A percentile compares a stretch with the other conserved stretches of the same genome.
These are phyloP conservation scores for Trichosporon ovoides DNA, from an alignment of 1,284 basidiomycete genomes.

Conservation along the genomic window DNA sequence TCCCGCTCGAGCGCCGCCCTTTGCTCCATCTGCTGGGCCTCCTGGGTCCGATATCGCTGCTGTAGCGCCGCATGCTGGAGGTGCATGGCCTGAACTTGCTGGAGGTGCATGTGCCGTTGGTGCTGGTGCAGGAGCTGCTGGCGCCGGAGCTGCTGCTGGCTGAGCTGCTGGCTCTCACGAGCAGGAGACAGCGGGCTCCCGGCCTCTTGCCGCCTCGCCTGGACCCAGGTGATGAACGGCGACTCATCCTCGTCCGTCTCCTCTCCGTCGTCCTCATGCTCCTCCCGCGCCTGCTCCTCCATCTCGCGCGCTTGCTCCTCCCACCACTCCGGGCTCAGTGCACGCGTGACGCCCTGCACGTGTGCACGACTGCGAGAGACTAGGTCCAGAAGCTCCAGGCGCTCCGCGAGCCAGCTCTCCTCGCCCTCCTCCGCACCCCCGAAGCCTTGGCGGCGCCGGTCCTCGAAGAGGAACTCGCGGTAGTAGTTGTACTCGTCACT, in stretches of 20 bases:
- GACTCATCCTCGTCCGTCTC: background rate
- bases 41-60: too few relatives aligned
- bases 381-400: conserved; percentile 12
- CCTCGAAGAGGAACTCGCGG: conserved; percentile 14
- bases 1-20: too few relatives aligned
- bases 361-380: conserved; percentile 9
- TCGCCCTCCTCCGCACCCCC: background rate
- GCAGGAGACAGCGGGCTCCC: background rate
- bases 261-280: background rate
- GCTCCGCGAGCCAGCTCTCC: conserved; percentile 6
- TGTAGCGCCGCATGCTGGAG: too few relatives aligned
- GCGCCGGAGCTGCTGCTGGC: background rate
- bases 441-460: background rate
- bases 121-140: background rate
- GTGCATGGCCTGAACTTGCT: too few relatives aligned
- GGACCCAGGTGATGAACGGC: background rate
- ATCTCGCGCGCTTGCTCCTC: background rate
- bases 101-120: too few relatives aligned
- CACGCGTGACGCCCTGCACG: conserved; percentile 8
- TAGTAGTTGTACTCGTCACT: conserved; percentile 15
- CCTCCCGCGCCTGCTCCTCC: background rate
- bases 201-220: background rate
- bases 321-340: conserved; percentile 6
- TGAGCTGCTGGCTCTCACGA: too few relatives aligned
- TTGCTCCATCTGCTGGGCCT: too few relatives aligned